Base-by-base conservation (phyloP, 305 asterid genomes). In the Fraxinus nigra region DNA sequence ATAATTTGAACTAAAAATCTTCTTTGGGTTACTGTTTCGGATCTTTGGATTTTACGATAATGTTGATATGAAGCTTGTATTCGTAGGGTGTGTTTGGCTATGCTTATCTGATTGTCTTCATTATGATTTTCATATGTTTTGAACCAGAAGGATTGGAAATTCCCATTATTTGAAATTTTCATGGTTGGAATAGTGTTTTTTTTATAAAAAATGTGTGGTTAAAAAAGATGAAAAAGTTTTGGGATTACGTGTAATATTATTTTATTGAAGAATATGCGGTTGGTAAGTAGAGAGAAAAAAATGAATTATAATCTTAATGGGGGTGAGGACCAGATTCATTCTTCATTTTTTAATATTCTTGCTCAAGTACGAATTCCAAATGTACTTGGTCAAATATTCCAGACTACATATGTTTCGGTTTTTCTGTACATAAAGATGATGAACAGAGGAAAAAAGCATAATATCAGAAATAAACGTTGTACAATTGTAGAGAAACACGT, bases 261-360 rank as follows among this genome's bases (percentile, higher is more conserved):
- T 24, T 24, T 24, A 24, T 24, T 24, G 26, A 24, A 24, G 26
- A 0, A 24, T 24, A 24, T 24, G 26, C 1, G 26, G 26, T 24
- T 24, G 26, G 1, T 24, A 24, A 24, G 26, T 24, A 24, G 26
- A 1, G 1, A 24, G n/a, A 24, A 24, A 24, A 24, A 24, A 24
- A 24, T 24, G 26, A 24, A 24, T 24, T 24, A 24, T 24, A 24
- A 24, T 24, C 26, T 24, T 24, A 24, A 24, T 24, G 26, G 26
- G 26, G 26, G 26, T 24, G 26, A 32, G 13, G 8, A 90, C 87
- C 91, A 78, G 86, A 87, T 90, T 86, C 97, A 85, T 79, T 78
- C 78, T 83, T 37, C 75, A 54, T 3, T 59, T 83, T 85, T 69
- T 76, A 76, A 73, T 82, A 54, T 78, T 79, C 79, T 56, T 76